Evolutionary conservation across 2,329 filamentous ascomycete species (phyloP), one percentile per base, ranked within the genome.

Genomic region (Graphilbum ipis-grandicollis): DNA sequence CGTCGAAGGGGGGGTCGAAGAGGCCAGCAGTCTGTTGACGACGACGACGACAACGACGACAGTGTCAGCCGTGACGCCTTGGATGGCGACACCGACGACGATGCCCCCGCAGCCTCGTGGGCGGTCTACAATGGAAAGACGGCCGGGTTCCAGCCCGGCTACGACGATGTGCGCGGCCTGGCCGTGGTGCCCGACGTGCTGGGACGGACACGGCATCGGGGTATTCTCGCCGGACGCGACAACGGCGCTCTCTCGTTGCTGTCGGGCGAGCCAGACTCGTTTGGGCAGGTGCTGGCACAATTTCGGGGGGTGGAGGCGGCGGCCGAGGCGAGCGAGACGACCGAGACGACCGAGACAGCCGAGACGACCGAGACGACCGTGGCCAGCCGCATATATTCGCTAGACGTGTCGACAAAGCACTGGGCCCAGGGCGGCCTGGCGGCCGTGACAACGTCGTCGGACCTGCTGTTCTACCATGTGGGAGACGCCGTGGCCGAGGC

Each of bases 231-330:
- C 0, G 67, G 65, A 5, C 55, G 67, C 25, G 63, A 66, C 1
- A 66, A 62, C 42, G 67, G 68, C 1, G 52, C 63, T 15, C 46
- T 72, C 5, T 52, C 59, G 8, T 46, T 71, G 3, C 41, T 66
- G 7, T 62, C 60, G 3, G 54, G 54, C 8, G 52, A 52, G 19
- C 46, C 52, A 1, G 49, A 53, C 25, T 15, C 33, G 8, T 44
- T 44, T 37, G 41, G 43, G 14, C 33, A n/a, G 5, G 2, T 15
- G 6, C 31, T 44, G 23, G 36, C 41, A 3, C 34, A 23, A 6
- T 44, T 43, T 50, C 65, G 81, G 44, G 59, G 68, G 26, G 66
- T 71, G 33, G 81, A 84, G 70, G 83, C 52, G 85, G 84, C 31
- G 90, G 82, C 3, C 79, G 78, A n/a, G n/a, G n/a, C n/a, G n/a